Evolutionary conservation across 2,329 filamentous ascomycete genomes (phyloP).

Genomic region (Lizonia empirigonia): DNA sequence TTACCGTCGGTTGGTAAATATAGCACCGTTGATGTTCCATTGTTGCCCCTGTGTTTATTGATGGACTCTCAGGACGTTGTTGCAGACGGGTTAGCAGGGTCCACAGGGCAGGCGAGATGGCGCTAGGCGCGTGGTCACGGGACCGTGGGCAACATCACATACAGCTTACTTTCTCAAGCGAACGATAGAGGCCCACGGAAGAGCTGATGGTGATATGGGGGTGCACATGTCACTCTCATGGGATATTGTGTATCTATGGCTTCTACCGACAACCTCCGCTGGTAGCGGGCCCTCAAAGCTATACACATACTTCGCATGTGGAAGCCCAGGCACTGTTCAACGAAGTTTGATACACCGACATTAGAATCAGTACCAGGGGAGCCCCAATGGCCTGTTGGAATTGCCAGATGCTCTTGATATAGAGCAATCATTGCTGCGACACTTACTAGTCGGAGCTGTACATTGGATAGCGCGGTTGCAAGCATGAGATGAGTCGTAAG

Average conservation of each 20-base stretch:
- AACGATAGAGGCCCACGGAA: not conserved
- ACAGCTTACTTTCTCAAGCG: not conserved
- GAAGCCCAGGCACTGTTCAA: not conserved
- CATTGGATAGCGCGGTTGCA: not conserved
- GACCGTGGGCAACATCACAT: slow-evolving; percentile 29
- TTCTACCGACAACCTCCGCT: not conserved
- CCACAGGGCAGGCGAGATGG: slow-evolving; percentile 18
- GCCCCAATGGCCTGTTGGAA: not conserved
- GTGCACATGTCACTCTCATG: not conserved
- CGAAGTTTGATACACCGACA: not conserved
- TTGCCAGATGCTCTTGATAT: not conserved
- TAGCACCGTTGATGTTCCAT: slow-evolving; percentile 60
- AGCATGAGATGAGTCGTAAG: not conserved
- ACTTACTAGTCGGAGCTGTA: slow-evolving; percentile 5
- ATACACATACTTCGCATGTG: not conserved
- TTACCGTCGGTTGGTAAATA: slow-evolving; percentile 48
- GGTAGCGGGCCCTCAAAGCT: too few relatives aligned
- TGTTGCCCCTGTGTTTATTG: not conserved
- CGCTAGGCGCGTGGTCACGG: slow-evolving; percentile 36
- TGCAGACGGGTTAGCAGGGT: slow-evolving; percentile 16
- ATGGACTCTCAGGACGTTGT: not conserved
- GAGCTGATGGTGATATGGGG: not conserved
- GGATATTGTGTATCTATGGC: slow-evolving; percentile 4
- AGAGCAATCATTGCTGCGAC: not conserved
- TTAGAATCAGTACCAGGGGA: too few relatives aligned